Base-by-base conservation (phyloP, 2,329 filamentous ascomycete genomes). In the Pseudogymnoascus sp. region DNA sequence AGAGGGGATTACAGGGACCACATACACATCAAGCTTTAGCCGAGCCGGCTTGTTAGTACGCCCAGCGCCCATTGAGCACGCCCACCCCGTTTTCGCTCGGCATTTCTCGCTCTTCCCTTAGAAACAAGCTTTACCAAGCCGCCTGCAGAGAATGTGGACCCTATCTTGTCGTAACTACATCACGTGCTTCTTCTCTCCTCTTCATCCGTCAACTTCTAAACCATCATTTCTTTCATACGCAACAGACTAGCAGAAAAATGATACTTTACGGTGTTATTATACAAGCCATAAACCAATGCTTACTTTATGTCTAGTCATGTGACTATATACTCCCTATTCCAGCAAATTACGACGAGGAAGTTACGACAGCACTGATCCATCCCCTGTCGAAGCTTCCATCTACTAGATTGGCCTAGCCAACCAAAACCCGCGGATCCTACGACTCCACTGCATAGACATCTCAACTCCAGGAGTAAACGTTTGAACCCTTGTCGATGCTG, bases 121-220 rank as follows among this genome's bases (percentile, higher is more conserved):
- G 19, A 34, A 11, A 34, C 51, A 57, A 57, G 51, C 51, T 57
- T 57, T 57, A 57, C 51, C 51, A 57, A 57, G 25, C 51, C 51
- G 51, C 51, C 34, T 57, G 51, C 51, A n/a, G 28, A 16, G 11
- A 13, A 31, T 31, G 28, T 13, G 25, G 51, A 19, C 14, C 14
- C 45, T 4, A 16, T 21, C 28, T 8, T 31, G 28, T 8, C 6
- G 16, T 6, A 19, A 57, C 5, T 57, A 28, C 23, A 13, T 57
- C 51, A 57, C 51, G 51, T 57, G 51, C 16, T 31, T 7, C 28
- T 16, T 19, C 48, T n/a, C 43, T 19, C 28, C 28, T 8, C 28
- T 8, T 57, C 45, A 45, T 23, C 23, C 45, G 14, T 28, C 14
- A 51, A 31, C 10, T 34, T 2, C 10, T 4, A n/a, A 28, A 51